Evolutionary conservation across 331 rosid genomes (phyloP), one percentile per base, ranked within the genome.

Genomic region (Spiraea crenata): DNA sequence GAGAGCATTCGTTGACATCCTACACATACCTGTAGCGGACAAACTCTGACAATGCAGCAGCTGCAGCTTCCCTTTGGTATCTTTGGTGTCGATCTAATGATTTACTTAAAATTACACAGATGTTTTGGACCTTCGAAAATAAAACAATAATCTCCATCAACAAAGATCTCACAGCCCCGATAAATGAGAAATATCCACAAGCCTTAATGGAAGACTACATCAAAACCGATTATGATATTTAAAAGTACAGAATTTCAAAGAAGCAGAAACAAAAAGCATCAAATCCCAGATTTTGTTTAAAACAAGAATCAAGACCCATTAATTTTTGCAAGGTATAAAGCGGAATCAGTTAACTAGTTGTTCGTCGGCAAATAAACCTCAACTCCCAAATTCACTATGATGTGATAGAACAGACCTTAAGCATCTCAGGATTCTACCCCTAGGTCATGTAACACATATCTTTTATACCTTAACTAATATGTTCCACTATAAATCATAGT

Each of bases 41-140:
- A 82, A 93, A 93, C 85, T 93, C 97, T 47, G 98, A 90, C 76
- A 90, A 78, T 69, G 98, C 97, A 19, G 98, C 98, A 69, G 92
- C 96, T 19, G 97, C 90, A 80, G 98, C 97, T 90, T 93, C 97
- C 81, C 97, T 81, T 78, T 90, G 98, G 84, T 82, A 80, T 88
- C 82, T 90, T 74, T 90, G 97, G 50, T 82, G 91, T 76, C 90
- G 87, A 77, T 80, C 80, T 77, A 93, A 77, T 38, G 97, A 90
- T 58, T 74, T 87, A 77, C 88, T 87, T 72, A 93, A 83, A 80
- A 85, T 76, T 74, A 79, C 77, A 79, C 96, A 90, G 78, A 93
- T 88, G 76, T 77, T 85, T 88, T 90, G 88, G 66, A 90, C 91
- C 98, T 93, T 67, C 9, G 52, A 62, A 72, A 63, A 62, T 49